Percentiles rank a stretch among this genome's conserved stretches.
Evolutionary conservation across 768 basidiomycete genomes (phyloP).

Genomic region (Dioszegia aurantiaca): DNA sequence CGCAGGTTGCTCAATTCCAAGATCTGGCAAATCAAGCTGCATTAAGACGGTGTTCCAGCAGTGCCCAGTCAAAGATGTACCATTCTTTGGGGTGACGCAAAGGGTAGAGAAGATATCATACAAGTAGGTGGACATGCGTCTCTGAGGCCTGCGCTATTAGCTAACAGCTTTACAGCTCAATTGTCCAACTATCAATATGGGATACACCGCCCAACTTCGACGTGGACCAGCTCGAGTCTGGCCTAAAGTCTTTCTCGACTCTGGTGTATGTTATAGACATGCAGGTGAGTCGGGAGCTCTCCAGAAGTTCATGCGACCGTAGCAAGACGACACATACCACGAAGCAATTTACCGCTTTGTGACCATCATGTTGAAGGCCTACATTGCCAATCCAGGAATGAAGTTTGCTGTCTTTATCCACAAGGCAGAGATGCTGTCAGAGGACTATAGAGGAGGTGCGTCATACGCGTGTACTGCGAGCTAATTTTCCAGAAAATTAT

Average conservation of each 20-base stretch:
- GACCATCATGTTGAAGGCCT: constrained; percentile 74
- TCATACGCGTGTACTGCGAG: background rate
- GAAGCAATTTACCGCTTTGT: constrained; percentile 78
- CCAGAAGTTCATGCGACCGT: background rate
- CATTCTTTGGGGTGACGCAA: constrained; percentile 84
- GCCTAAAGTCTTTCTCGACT: constrained; percentile 74
- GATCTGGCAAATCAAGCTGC: constrained; percentile 89
- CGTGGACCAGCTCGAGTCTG: constrained; percentile 66
- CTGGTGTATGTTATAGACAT: constrained; percentile 95
- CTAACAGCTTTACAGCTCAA: constrained; percentile 63
- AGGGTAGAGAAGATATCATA: constrained; percentile 69
- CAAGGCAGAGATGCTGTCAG: constrained; percentile 81
- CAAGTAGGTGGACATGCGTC: constrained; percentile 62
- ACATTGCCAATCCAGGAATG: constrained; percentile 69
- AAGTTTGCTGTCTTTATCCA: constrained; percentile 90
- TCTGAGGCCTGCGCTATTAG: background rate
- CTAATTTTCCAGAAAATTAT: constrained; percentile 70
- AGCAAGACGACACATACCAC: constrained; percentile 64
- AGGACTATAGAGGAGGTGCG: constrained; percentile 73
- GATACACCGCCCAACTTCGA: constrained; percentile 86
- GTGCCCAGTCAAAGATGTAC: constrained; percentile 75
- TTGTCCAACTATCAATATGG: constrained; percentile 91
- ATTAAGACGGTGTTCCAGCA: constrained; percentile 87
- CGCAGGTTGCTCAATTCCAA: constrained; percentile 45
- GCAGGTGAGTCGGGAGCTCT: constrained; percentile 58